These are phyloP conservation scores for Camellia granthamiana DNA, from an alignment of 148 eudicot genomes.

Conservation along the genomic window DNA sequence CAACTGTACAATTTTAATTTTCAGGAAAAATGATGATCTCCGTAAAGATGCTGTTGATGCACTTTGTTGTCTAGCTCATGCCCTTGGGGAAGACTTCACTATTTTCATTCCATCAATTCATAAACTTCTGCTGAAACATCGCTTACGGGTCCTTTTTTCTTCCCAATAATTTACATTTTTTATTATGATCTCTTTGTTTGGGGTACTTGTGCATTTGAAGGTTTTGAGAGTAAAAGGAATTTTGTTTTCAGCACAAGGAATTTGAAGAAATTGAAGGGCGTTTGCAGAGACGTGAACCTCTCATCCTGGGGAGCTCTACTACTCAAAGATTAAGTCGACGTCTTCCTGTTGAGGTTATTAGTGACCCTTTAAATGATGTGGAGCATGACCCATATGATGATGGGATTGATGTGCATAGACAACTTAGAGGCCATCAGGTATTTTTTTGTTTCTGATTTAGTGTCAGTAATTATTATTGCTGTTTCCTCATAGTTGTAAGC, in stretches of 20 bases:
- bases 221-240: neutral
- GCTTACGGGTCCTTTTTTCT: constrained; percentile 59
- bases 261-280: constrained; percentile 93
- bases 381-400: constrained; percentile 72
- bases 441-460: neutral
- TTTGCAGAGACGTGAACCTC: constrained; percentile 66
- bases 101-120: constrained; percentile 92
- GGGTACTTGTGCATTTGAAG: neutral
- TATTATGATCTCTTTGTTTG: neutral
- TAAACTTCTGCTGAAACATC: constrained; percentile 81
- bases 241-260: constrained; percentile 71
- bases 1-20: constrained; percentile 13
- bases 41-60: constrained; percentile 96
- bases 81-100: constrained; percentile 93
- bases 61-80: constrained; percentile 87
- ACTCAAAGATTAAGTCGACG: constrained; percentile 73
- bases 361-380: constrained; percentile 80
- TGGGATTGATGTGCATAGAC: constrained; percentile 51
- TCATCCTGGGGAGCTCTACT: constrained; percentile 60
- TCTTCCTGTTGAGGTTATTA: constrained; percentile 78
- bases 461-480: neutral
- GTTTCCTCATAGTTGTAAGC: no score
- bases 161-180: constrained; percentile 10
- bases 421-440: constrained; percentile 69
- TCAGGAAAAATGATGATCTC: constrained; percentile 87